phyloP scores from a whole-genome alignment of 495 filamentous ascomycete species.

The Penicillium pancosmium region DNA sequence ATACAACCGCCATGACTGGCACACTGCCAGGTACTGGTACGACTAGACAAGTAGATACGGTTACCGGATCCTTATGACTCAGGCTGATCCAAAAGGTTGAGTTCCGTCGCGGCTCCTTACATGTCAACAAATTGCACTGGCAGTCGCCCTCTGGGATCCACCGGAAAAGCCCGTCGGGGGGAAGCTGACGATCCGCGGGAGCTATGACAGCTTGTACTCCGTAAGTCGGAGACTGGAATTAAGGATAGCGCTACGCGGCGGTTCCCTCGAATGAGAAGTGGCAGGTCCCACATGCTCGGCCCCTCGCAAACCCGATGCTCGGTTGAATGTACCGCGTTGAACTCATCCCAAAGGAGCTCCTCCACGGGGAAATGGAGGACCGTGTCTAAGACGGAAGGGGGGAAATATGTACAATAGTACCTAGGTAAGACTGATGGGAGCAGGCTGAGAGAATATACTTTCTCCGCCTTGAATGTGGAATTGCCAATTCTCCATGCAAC shows the following conservation, averaged over 20 bases:
- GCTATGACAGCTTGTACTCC: constrained; percentile 18
- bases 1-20: background rate
- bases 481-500: constrained; percentile 18
- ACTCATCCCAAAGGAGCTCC: constrained; percentile 16
- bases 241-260: constrained; percentile 14
- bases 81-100: background rate
- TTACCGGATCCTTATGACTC: background rate
- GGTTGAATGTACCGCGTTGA: constrained; percentile 23
- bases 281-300: constrained; percentile 18
- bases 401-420: background rate
- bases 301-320: constrained; percentile 4
- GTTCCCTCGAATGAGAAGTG: constrained; percentile 17
- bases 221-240: constrained; percentile 22
- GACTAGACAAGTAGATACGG: no score
- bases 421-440: background rate
- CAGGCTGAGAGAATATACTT: background rate
- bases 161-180: background rate
- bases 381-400: background rate
- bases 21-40: no score
- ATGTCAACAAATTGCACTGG: background rate
- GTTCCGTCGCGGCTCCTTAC: background rate
- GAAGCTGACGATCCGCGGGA: background rate
- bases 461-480: background rate
- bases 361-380: background rate
- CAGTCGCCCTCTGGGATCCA: constrained; percentile 5